Evolutionary conservation across 805 yeast species (phyloP).

Genomic region (Lipomyces sp.): DNA sequence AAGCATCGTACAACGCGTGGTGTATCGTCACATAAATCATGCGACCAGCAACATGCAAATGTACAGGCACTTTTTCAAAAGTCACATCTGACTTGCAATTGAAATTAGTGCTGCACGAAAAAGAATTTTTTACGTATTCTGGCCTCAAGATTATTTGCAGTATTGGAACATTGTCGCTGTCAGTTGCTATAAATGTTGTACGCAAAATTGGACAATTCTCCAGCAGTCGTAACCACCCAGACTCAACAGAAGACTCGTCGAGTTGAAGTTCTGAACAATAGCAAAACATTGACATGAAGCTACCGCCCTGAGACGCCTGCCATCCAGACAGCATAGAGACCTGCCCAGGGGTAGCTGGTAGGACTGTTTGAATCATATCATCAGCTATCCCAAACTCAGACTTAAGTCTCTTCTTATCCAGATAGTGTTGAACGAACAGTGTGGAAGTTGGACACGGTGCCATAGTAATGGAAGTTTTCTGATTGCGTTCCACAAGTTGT

Average conservation of each 20-base stretch:
- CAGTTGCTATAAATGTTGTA: constrained; percentile 30
- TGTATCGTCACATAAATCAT: constrained; percentile 35
- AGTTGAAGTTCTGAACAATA: constrained; percentile 6
- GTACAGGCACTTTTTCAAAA: constrained; percentile 22
- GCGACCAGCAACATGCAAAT: constrained; percentile 8
- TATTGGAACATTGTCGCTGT: constrained; percentile 22
- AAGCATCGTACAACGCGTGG: constrained; percentile 41
- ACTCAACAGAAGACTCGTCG: constrained; percentile 15
- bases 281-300: constrained; percentile 30
- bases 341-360: constrained; percentile 39
- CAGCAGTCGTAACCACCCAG: constrained; percentile 32
- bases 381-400: background rate
- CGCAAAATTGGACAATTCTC: constrained; percentile 31
- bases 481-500: background rate
- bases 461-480: background rate
- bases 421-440: background rate
- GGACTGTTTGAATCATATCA: constrained; percentile 11
- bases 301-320: constrained; percentile 20
- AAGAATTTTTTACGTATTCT: background rate
- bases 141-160: constrained; percentile 28
- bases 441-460: background rate
- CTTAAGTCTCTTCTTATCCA: background rate
- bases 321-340: constrained; percentile 38
- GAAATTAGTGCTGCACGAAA: background rate
- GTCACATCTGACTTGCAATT: background rate